These are phyloP conservation scores for Torulaspora gathmanii DNA, from an alignment of 805 yeast genomes.

Conservation along the genomic window DNA sequence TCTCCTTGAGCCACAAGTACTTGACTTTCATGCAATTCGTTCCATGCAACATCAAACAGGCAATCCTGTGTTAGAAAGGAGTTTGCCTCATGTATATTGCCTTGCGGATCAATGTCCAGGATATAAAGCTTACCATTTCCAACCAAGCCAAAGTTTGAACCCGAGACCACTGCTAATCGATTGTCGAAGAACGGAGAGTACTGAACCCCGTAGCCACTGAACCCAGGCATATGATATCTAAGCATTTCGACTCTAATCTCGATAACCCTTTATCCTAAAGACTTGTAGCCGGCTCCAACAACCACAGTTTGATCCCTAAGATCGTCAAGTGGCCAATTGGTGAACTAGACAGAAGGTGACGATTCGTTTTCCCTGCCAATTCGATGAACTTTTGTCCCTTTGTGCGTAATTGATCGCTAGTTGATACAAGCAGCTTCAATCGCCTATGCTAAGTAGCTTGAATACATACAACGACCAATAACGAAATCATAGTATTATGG, in stretches of 20 bases:
- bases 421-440: neutral
- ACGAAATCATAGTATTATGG: neutral
- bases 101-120: slow-evolving; percentile 62
- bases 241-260: slow-evolving; percentile 45
- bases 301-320: too few relatives aligned
- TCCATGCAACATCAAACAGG: slow-evolving; percentile 82
- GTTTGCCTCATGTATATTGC: slow-evolving; percentile 50
- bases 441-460: too few relatives aligned
- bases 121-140: slow-evolving; percentile 85
- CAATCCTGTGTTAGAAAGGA: slow-evolving; percentile 92
- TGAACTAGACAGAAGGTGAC: too few relatives aligned
- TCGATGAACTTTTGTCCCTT: too few relatives aligned
- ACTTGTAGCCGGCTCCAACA: too few relatives aligned
- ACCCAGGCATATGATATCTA: slow-evolving; percentile 68
- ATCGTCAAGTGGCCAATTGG: neutral
- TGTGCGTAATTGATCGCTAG: neutral
- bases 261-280: too few relatives aligned
- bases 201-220: slow-evolving; percentile 79
- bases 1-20: slow-evolving; percentile 82
- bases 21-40: slow-evolving; percentile 86
- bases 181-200: slow-evolving; percentile 92
- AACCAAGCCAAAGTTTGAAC: slow-evolving; percentile 89
- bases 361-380: too few relatives aligned
- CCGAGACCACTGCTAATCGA: slow-evolving; percentile 81
- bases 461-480: too few relatives aligned